Conservation (phyloP, 2,329 filamentous ascomycete species). For the Pseudogymnoascus verrucosus region DNA sequence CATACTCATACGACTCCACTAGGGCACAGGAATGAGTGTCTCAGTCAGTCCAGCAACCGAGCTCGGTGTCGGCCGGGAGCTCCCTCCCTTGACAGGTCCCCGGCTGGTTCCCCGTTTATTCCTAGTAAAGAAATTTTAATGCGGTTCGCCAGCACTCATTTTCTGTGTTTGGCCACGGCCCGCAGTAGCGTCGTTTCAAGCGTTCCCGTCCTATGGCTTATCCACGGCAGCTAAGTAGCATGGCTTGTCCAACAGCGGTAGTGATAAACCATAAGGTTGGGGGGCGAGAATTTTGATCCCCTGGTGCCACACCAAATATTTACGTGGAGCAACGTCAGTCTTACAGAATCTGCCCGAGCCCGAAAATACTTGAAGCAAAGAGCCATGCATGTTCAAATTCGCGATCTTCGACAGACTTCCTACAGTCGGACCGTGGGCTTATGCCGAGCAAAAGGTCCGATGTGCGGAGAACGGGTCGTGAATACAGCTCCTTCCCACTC, state of each 20-base stretch:
- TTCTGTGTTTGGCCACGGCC: background rate
- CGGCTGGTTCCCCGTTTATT: too few species aligned
- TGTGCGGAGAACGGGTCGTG: background rate
- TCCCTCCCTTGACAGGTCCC: background rate
- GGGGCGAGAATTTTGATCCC: background rate
- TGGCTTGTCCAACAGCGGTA: background rate
- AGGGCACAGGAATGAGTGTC: background rate
- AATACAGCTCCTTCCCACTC: background rate
- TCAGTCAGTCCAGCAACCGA: background rate
- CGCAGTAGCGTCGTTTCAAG: slow-evolving; percentile 6
- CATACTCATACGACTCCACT: too few species aligned
- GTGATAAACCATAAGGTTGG: slow-evolving; percentile 1
- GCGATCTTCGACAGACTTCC: background rate
- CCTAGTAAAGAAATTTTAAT: background rate
- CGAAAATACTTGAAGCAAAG: background rate
- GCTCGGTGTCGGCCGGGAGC: background rate
- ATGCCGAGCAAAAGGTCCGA: background rate
- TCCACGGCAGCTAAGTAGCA: background rate
- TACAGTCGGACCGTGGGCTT: background rate
- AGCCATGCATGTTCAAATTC: background rate
- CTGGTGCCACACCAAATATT: background rate
- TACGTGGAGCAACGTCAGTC: background rate
- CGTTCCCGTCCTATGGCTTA: background rate
- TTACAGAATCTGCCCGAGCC: background rate
- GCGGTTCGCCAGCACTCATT: background rate